Evolutionary conservation across 2,329 filamentous ascomycete species (phyloP).

Genomic region (Mycosphaerella sp.): DNA sequence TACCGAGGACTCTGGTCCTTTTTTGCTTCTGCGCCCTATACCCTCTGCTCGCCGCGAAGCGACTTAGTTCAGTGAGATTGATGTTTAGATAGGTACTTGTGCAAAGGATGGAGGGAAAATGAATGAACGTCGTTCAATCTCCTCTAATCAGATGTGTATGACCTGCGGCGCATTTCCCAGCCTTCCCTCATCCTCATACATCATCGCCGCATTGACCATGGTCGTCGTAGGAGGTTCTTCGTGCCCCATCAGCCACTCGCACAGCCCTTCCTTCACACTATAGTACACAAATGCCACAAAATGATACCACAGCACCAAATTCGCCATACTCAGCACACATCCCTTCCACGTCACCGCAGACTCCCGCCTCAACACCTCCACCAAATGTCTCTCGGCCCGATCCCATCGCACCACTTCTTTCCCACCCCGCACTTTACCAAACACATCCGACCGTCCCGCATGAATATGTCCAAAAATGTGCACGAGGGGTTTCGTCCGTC

Average conservation of each 20-base stretch:
- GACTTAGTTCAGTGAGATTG: not conserved
- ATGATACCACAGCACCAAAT: slow-evolving; percentile 45
- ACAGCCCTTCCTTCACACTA: slow-evolving; percentile 39
- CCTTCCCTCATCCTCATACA: slow-evolving; percentile 44
- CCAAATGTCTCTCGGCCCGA: slow-evolving; percentile 63
- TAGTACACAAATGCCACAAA: slow-evolving; percentile 40
- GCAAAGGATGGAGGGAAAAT: too few relatives aligned
- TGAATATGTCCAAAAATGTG: slow-evolving; percentile 87
- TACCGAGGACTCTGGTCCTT: not conserved
- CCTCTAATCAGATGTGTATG: slow-evolving; percentile 25
- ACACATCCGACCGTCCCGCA: slow-evolving; percentile 44
- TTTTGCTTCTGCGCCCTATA: slow-evolving; percentile 8
- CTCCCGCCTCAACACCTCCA: slow-evolving; percentile 49
- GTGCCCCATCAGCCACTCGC: slow-evolving; percentile 55
- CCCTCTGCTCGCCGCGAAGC: slow-evolving; percentile 1
- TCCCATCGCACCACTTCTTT: slow-evolving; percentile 67
- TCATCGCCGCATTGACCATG: slow-evolving; percentile 57
- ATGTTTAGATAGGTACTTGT: not conserved
- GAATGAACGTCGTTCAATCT: not conserved
- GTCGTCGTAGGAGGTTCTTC: slow-evolving; percentile 33
- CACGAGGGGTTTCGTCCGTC: slow-evolving; percentile 65
- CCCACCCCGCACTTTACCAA: slow-evolving; percentile 46
- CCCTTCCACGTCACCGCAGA: slow-evolving; percentile 33
- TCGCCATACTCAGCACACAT: slow-evolving; percentile 30
- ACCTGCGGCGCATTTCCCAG: slow-evolving; percentile 43